Conservation (phyloP, 106 monocot genomes). For the Dendrobium catenatum region DNA sequence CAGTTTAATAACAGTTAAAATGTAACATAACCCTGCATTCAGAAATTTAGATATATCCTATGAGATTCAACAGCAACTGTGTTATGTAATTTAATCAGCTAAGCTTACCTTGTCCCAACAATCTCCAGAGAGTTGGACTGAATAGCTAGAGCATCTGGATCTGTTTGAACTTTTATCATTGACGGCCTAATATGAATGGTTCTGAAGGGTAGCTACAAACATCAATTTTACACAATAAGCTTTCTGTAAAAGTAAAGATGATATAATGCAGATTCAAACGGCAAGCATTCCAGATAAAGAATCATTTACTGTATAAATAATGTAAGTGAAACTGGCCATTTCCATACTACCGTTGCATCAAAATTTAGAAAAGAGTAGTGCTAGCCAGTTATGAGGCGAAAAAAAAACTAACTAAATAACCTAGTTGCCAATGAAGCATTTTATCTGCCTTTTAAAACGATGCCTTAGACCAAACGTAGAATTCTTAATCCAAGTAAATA, state of each 20-base stretch:
- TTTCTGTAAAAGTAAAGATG: not conserved
- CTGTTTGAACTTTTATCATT: slow-evolving; percentile 59
- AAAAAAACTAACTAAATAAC: too few relatives aligned
- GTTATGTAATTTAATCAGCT: not conserved
- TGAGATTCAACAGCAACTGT: not conserved
- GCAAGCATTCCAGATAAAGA: not conserved
- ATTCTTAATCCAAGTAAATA: too few relatives aligned
- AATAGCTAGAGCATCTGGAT: slow-evolving; percentile 18
- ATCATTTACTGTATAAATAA: not conserved
- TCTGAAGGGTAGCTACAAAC: slow-evolving; percentile 42
- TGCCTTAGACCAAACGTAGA: too few relatives aligned
- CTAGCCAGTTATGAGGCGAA: not conserved
- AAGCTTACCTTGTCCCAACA: slow-evolving; percentile 51
- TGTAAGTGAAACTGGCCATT: too few relatives aligned
- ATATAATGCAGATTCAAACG: not conserved
- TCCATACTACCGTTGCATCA: too few relatives aligned
- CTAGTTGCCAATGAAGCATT: too few relatives aligned
- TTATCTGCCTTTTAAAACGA: too few relatives aligned
- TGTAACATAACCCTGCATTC: not conserved
- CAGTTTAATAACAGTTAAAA: not conserved
- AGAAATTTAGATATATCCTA: not conserved
- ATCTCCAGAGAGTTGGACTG: slow-evolving; percentile 61
- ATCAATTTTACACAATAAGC: not conserved
- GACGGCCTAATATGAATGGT: slow-evolving; percentile 57
- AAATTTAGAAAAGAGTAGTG: not conserved